phyloP scores from a whole-genome alignment of 1,284 basidiomycete species.

The Cutaneotrichosporon arboriforme region DNA sequence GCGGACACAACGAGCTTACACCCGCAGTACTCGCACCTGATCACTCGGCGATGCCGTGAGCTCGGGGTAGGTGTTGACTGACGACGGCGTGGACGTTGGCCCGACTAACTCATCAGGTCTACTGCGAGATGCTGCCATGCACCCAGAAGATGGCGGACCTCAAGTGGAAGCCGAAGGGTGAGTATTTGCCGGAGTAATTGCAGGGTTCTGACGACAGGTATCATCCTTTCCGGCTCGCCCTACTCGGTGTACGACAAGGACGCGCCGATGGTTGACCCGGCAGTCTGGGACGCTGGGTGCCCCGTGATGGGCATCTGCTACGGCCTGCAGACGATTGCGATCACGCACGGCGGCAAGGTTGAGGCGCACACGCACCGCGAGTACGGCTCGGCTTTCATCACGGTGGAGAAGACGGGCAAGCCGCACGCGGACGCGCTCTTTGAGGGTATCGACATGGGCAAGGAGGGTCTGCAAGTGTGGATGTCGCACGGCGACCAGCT shows the following conservation, averaged over 20 bases:
- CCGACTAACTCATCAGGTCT: conserved; percentile 50
- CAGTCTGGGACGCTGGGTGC: conserved; percentile 84
- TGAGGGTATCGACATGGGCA: conserved; percentile 60
- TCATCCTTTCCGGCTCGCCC: conserved; percentile 96
- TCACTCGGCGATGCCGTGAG: conserved; percentile 96
- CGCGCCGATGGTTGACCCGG: conserved; percentile 90
- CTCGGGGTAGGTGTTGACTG: conserved; percentile 55
- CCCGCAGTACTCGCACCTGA: conserved; percentile 88
- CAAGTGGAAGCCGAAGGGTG: conserved; percentile 91
- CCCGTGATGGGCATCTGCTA: conserved; percentile 98
- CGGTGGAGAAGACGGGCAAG: conserved; percentile 64
- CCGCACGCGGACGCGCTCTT: conserved; percentile 71
- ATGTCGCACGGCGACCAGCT: conserved; percentile 99
- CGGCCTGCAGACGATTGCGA: conserved; percentile 95
- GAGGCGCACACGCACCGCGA: conserved; percentile 86
- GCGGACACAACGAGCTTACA: not conserved
- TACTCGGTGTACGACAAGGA: conserved; percentile 95
- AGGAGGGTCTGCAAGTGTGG: conserved; percentile 82
- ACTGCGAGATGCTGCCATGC: conserved; percentile 97
- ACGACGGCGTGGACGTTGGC: not conserved
- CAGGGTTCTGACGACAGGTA: conserved; percentile 55
- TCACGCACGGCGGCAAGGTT: conserved; percentile 80
- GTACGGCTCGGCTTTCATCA: conserved; percentile 85
- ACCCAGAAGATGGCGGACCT: conserved; percentile 87
- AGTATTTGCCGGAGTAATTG: conserved; percentile 8